Conservation (phyloP, 352 stramenopile species). For the Paralagenidium karlingii region DNA sequence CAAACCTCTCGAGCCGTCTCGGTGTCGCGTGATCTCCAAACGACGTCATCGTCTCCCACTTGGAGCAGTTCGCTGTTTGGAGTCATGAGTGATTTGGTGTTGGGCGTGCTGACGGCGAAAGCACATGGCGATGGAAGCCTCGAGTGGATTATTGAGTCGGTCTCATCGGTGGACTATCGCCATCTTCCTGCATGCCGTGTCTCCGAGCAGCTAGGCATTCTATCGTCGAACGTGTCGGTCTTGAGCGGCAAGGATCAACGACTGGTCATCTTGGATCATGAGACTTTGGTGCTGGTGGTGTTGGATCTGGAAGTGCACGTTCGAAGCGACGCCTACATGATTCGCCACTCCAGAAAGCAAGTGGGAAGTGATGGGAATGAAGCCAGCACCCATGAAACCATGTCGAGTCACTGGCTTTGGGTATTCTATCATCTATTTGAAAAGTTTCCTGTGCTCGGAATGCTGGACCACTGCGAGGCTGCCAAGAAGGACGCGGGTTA, state of each 20-base stretch:
- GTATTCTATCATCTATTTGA: conserved; percentile 29
- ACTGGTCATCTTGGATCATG: too few relatives aligned
- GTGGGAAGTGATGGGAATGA: conserved; percentile 5
- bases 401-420: conserved; percentile 10
- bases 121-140: too few relatives aligned
- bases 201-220: too few relatives aligned
- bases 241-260: too few relatives aligned
- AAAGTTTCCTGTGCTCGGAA: conserved; percentile 27
- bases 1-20: conserved; percentile 23
- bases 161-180: too few relatives aligned
- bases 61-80: conserved; percentile 7
- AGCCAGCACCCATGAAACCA: neutral
- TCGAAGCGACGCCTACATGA: conserved; percentile 39
- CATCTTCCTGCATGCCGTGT: too few relatives aligned
- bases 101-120: too few relatives aligned
- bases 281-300: too few relatives aligned
- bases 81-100: conserved; percentile 16
- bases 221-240: too few relatives aligned
- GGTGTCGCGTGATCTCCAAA: neutral
- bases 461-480: neutral
- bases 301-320: conserved; percentile 12
- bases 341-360: conserved; percentile 19
- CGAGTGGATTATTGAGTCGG: too few relatives aligned
- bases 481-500: neutral
- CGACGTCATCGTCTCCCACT: neutral